These are phyloP conservation scores for Phytophthora capsici DNA, from an alignment of 352 stramenopile species.

Conservation along the genomic window DNA sequence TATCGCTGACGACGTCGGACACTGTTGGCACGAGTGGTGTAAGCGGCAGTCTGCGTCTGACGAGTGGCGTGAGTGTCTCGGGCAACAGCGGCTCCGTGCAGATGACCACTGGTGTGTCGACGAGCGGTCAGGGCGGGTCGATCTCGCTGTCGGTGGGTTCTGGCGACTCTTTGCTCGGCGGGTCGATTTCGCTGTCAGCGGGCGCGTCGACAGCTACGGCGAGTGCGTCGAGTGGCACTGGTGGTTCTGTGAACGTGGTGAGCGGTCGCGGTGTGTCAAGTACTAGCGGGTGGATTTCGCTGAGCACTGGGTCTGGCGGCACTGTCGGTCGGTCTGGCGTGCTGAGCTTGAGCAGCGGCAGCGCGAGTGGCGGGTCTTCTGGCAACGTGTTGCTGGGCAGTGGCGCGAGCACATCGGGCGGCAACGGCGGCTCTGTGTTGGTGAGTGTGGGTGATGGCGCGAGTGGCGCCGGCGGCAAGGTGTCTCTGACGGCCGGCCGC, in stretches of 20 bases:
- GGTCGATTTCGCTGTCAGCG: constrained; percentile 10
- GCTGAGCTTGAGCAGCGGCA: constrained; percentile 8
- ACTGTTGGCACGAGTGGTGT: constrained; percentile 17
- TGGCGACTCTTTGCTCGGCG: constrained; percentile 17
- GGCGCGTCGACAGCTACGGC: not conserved
- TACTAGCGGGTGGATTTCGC: constrained; percentile 28
- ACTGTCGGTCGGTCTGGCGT: constrained; percentile 15
- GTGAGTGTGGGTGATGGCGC: constrained; percentile 21
- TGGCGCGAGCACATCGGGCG: constrained; percentile 19
- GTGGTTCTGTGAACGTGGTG: constrained; percentile 13
- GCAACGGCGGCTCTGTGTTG: constrained; percentile 30
- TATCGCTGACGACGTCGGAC: constrained; percentile 29
- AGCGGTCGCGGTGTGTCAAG: constrained; percentile 32
- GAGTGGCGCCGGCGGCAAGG: constrained; percentile 13
- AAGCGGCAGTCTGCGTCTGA: constrained; percentile 24
- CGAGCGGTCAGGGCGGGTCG: constrained; percentile 16
- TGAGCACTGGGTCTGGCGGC: constrained; percentile 20
- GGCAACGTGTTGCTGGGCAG: constrained; percentile 19
- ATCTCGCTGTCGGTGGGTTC: constrained; percentile 19
- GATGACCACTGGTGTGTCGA: constrained; percentile 3
- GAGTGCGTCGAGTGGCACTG: constrained; percentile 4
- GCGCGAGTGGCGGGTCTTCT: constrained; percentile 14
- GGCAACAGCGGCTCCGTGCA: constrained; percentile 28
- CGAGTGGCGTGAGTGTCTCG: constrained; percentile 18
- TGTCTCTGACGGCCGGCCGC: constrained; percentile 23